Percentiles rank a stretch among this genome's conserved stretches.
Conservation (phyloP, 768 basidiomycete species). For the Mycena maculata region DNA sequence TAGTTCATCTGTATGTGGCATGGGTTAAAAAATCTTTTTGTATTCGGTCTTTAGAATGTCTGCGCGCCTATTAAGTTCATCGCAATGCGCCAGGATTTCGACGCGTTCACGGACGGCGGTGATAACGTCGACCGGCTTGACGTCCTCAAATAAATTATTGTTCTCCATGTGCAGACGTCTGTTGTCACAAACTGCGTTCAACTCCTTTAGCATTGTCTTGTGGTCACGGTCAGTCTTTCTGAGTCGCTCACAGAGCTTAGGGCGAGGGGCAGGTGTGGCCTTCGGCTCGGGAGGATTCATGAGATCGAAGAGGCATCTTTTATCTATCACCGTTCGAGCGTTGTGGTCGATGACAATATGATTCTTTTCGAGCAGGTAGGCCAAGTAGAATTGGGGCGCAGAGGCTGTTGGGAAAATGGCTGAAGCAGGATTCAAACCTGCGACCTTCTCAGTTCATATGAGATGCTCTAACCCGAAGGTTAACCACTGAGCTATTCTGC, state of each 20-base stretch:
- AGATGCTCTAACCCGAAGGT: too few species aligned
- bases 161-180: background rate
- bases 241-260: background rate
- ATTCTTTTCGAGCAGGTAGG: background rate
- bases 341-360: background rate
- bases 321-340: background rate
- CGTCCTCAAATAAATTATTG: background rate
- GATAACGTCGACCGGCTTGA: background rate
- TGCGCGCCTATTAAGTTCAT: background rate
- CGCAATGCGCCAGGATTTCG: background rate
- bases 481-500: too few species aligned
- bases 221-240: constrained; percentile 33
- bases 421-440: too few species aligned
- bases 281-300: background rate
- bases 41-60: constrained; percentile 12
- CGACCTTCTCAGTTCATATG: too few species aligned
- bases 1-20: constrained; percentile 42
- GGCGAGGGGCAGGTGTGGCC: background rate
- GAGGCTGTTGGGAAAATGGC: too few species aligned
- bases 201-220: constrained; percentile 21
- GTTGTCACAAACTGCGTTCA: background rate
- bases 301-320: background rate
- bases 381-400: too few species aligned
- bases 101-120: background rate
- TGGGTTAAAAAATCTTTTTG: constrained; percentile 37